Percentiles rank a stretch among this genome's conserved stretches.
phyloP scores from a whole-genome alignment of 371 early-diverging fungal genomes.

The Sporodiniella umbellata region DNA sequence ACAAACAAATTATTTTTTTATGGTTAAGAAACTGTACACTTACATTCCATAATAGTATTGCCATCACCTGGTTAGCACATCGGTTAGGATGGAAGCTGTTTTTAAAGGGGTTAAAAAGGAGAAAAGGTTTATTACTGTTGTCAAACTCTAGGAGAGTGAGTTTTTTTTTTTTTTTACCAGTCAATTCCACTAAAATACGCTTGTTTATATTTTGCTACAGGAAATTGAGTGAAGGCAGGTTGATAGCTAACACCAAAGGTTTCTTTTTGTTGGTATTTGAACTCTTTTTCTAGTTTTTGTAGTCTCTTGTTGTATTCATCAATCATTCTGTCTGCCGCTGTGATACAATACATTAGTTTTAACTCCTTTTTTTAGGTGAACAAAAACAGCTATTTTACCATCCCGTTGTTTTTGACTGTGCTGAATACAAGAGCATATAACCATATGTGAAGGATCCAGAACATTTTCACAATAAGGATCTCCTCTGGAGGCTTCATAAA shows the following conservation, averaged over 20 bases:
- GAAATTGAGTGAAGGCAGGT: constrained; percentile 58
- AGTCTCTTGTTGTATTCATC: constrained; percentile 57
- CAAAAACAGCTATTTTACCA: constrained; percentile 24
- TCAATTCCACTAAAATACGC: constrained; percentile 61
- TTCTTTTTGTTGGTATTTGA: constrained; percentile 29
- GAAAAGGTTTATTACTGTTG: no score
- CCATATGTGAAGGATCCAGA: constrained; percentile 45
- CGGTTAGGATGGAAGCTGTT: constrained; percentile 66
- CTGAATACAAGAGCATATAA: constrained; percentile 56
- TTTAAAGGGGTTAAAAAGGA: constrained; percentile 1
- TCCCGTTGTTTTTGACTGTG: constrained; percentile 38
- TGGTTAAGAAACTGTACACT: no score
- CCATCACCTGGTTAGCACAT: constrained; percentile 64
- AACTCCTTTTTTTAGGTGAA: not conserved
- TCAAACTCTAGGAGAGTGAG: no score
- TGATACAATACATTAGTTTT: not conserved
- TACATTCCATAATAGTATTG: constrained; percentile 62
- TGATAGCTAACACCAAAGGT: constrained; percentile 60
- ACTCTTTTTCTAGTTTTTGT: constrained; percentile 45
- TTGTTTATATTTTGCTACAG: constrained; percentile 50
- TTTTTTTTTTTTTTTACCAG: constrained; percentile 37
- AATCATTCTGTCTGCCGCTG: constrained; percentile 56
- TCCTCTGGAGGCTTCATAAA: constrained; percentile 57
- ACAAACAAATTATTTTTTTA: no score
- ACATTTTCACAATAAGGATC: constrained; percentile 56